phyloP scores from a whole-genome alignment of 495 filamentous ascomycete genomes.

The Hyaloscypha variabilis region DNA sequence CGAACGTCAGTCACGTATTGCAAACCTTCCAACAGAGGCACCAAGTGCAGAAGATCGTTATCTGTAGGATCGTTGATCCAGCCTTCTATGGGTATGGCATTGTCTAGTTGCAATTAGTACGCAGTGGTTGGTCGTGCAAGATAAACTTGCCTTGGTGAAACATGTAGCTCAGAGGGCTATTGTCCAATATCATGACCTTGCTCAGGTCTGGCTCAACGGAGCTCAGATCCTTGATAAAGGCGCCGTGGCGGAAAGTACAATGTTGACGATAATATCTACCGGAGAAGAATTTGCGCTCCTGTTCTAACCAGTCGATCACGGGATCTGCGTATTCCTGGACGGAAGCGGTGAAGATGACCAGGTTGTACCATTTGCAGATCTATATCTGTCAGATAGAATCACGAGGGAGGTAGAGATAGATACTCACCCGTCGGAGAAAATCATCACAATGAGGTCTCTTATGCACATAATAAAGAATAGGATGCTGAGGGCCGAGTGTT shows the following conservation, averaged over 20 bases:
- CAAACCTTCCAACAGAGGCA: conserved; percentile 91
- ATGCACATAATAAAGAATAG: conserved; percentile 98
- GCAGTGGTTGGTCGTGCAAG: background rate
- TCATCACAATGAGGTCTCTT: conserved; percentile 97
- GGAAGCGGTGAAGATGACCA: conserved; percentile 95
- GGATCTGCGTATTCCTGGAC: conserved; percentile 99
- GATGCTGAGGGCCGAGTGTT: conserved; percentile 82
- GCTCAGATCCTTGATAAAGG: conserved; percentile 97
- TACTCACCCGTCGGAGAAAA: conserved; percentile 80
- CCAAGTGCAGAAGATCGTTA: conserved; percentile 85
- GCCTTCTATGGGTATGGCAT: conserved; percentile 90
- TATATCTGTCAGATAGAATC: conserved; percentile 30
- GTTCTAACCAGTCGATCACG: conserved; percentile 98
- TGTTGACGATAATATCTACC: conserved; percentile 93
- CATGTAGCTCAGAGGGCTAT: conserved; percentile 96
- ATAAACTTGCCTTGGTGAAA: conserved; percentile 84
- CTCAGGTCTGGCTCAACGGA: conserved; percentile 95
- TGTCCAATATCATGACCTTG: conserved; percentile 97
- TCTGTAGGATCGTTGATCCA: conserved; percentile 93
- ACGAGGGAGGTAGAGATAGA: conserved; percentile 9
- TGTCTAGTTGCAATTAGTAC: conserved; percentile 58
- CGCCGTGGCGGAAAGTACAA: conserved; percentile 91
- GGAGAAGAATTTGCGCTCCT: conserved; percentile 93
- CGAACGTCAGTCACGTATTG: conserved; percentile 96
- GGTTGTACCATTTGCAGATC: conserved; percentile 96